phyloP scores from a whole-genome alignment of 257 asterid genomes.

The Cordia subcordata region DNA sequence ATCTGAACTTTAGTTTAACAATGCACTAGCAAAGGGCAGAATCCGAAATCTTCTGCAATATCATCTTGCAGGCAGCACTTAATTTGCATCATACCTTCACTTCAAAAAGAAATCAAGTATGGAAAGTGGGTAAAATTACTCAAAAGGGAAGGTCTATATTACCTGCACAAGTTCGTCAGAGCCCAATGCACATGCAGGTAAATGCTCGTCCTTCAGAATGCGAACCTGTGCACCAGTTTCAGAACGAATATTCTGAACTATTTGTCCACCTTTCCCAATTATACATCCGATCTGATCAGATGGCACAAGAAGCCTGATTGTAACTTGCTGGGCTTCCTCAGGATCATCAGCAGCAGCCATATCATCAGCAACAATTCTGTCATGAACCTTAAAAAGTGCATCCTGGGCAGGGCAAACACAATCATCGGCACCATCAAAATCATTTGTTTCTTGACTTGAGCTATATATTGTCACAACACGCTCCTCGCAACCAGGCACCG shows the following conservation, averaged over 20 bases:
- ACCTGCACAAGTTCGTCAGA: conserved; percentile 98
- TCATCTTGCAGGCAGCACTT: too few relatives aligned
- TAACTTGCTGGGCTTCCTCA: conserved; percentile 55
- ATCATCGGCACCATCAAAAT: conserved; percentile 51
- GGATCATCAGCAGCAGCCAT: conserved; percentile 45
- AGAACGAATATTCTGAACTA: conserved; percentile 70
- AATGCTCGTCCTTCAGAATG: conserved; percentile 76
- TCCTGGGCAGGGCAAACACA: conserved; percentile 79
- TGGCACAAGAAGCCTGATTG: conserved; percentile 75
- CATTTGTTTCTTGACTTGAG: conserved; percentile 67
- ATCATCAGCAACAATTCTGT: conserved; percentile 69
- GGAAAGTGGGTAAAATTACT: not conserved
- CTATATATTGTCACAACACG: conserved; percentile 83
- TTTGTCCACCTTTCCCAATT: conserved; percentile 94
- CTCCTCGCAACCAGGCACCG: conserved; percentile 76
- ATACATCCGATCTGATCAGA: conserved; percentile 95
- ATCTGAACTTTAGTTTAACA: too few relatives aligned
- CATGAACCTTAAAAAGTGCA: conserved; percentile 90
- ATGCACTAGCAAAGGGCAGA: too few relatives aligned
- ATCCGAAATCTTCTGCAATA: too few relatives aligned
- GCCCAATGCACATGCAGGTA: conserved; percentile 79
- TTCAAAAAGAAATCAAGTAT: not conserved
- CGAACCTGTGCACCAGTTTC: conserved; percentile 95
- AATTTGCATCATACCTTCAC: too few relatives aligned
- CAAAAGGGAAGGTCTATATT: conserved; percentile 10